phyloP scores from a whole-genome alignment of 345 rosid species.

The Dovyalis caffra region DNA sequence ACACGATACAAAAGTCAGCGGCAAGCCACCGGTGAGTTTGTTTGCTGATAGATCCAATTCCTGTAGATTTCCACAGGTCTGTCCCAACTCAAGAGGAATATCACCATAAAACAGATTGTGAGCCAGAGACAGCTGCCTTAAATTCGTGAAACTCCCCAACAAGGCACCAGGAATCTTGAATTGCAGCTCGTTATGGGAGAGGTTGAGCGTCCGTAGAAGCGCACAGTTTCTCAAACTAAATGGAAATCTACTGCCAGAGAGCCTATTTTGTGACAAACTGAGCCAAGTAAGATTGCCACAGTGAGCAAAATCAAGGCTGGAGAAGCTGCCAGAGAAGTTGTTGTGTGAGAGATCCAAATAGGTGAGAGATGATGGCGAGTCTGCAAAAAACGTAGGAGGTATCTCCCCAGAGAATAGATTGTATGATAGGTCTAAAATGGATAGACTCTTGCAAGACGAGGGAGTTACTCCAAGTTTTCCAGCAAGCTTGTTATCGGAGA shows the following conservation, averaged over 20 bases:
- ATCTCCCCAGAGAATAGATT: conserved; percentile 62
- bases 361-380: conserved; percentile 46
- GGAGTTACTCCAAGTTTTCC: conserved; percentile 46
- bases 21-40: conserved; percentile 60
- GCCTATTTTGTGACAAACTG: conserved; percentile 54
- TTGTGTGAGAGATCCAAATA: conserved; percentile 67
- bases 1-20: conserved; percentile 47
- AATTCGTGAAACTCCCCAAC: conserved; percentile 49
- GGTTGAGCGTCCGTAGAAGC: conserved; percentile 51
- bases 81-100: conserved; percentile 69
- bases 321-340: conserved; percentile 67
- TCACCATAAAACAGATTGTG: conserved; percentile 57
- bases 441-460: conserved; percentile 45
- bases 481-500: conserved; percentile 59
- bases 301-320: conserved; percentile 51
- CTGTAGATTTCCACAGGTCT: conserved; percentile 50
- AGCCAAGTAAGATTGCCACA: conserved; percentile 60
- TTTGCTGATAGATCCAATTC: conserved; percentile 75
- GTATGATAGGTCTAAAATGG: conserved; percentile 62
- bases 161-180: conserved; percentile 56
- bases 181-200: conserved; percentile 62
- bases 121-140: conserved; percentile 57
- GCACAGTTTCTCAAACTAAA: conserved; percentile 45
- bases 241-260: conserved; percentile 60
- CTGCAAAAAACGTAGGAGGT: conserved; percentile 42